These are phyloP conservation scores for Picea sitchensis DNA, from an alignment of 75 land plant genomes.

Conservation along the genomic window DNA sequence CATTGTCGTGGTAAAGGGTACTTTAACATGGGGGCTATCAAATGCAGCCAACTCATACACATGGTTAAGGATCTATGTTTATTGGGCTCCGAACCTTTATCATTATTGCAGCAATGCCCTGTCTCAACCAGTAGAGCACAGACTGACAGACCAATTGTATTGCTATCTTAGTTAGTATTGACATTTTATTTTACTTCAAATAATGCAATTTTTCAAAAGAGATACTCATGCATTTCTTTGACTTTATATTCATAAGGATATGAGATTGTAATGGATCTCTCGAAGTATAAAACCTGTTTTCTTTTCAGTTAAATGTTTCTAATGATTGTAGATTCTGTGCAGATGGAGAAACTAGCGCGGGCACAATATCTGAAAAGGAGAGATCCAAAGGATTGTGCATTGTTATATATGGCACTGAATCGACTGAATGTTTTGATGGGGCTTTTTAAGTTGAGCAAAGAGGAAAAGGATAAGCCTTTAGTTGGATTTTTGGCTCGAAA, in stretches of 20 bases:
- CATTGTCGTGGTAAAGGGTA: too few relatives aligned
- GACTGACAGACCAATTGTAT: too few relatives aligned
- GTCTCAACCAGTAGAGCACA: too few relatives aligned
- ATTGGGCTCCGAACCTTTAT: too few relatives aligned
- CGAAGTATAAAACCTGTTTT: slow-evolving; percentile 2
- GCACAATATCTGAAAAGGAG: slow-evolving; percentile 69
- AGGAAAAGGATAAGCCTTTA: slow-evolving; percentile 86
- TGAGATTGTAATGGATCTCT: not conserved
- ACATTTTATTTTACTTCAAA: too few relatives aligned
- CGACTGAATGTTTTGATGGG: slow-evolving; percentile 84
- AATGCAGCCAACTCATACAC: too few relatives aligned
- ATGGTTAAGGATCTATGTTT: too few relatives aligned
- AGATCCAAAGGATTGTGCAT: slow-evolving; percentile 87
- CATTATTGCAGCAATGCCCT: too few relatives aligned
- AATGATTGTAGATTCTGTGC: slow-evolving; percentile 13
- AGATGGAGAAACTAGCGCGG: slow-evolving; percentile 98
- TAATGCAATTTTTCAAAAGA: too few relatives aligned
- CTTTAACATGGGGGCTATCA: too few relatives aligned
- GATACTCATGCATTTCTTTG: not conserved
- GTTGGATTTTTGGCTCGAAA: slow-evolving; percentile 90
- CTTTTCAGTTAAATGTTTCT: not conserved
- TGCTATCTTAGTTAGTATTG: too few relatives aligned
- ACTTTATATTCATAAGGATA: not conserved
- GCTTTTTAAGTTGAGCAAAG: slow-evolving; percentile 90
- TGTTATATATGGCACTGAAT: slow-evolving; percentile 86